Evolutionary conservation across 257 asterid species (phyloP), one percentile per base, ranked within the genome.

Genomic region (Jacaranda mimosifolia): DNA sequence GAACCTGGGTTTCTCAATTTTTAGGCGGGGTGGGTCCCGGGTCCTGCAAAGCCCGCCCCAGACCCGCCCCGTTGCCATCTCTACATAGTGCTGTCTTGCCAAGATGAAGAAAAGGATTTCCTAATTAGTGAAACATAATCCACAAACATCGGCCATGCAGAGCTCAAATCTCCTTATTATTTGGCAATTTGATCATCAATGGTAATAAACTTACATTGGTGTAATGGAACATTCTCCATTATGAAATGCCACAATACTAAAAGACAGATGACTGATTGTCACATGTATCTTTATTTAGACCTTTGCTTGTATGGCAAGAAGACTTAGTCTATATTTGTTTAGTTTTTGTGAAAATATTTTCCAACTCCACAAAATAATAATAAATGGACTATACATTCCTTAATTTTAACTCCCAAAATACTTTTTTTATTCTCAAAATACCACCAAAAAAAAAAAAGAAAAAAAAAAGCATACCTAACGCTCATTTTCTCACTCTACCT

Each of bases 231-330:
- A 26, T 52, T 58, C 19, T 40, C 11, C 53, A 60, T 36, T 75
- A 58, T 72, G 68, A 74, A 74, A 81, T 76, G 42, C 78, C 64
- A 67, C 38, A 42, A 60, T 70, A 7, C n/a, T 55, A 26, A 57
- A 65, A 57, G 63, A 77, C 77, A 77, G 70, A 73, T 77, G 80
- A 26, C 48, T 77, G 77, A 82, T 82, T 73, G 80, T 42, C 46
- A 64, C 80, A 63, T 68, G 17, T 55, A 77, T 74, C 70, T 72
- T 49, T 65, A 60, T 72, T 45, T 68, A 70, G 62, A 57, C 46
- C 65, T 71, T 76, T 76, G 76, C 84, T 74, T 74, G 60, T 51
- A 68, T 74, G 80, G 81, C 43, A 71, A 71, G 56, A 56, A 55
- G 66, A 53, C 81, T 71, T 26, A 26, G 32, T 2, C 32, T 26